Conservation (phyloP, 2,329 filamentous ascomycete genomes). For the Elsinoe batatas region DNA sequence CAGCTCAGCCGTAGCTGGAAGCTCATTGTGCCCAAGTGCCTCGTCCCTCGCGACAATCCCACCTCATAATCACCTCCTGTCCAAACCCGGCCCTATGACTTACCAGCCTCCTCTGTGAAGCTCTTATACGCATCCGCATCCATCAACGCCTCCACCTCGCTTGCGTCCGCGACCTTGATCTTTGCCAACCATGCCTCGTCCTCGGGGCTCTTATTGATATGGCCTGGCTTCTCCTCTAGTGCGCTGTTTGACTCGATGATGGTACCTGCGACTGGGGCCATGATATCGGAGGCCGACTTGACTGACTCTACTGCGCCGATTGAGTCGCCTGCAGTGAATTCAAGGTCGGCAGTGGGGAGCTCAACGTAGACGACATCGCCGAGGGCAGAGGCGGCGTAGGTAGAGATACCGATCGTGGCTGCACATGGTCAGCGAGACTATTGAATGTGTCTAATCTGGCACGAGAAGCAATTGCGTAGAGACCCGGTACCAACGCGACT, state of each 20-base stretch:
- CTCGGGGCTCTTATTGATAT: conserved; percentile 86
- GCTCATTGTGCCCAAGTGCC: not conserved
- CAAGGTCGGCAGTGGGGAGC: conserved; percentile 62
- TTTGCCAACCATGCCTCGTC: conserved; percentile 87
- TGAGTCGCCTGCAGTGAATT: conserved; percentile 65
- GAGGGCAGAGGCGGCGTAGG: conserved; percentile 83
- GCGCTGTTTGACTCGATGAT: conserved; percentile 63
- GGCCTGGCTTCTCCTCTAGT: conserved; percentile 75
- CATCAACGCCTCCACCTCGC: conserved; percentile 70
- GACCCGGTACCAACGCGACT: not conserved
- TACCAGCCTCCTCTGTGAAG: conserved; percentile 50
- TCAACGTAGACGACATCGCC: conserved; percentile 97
- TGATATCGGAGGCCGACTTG: conserved; percentile 96
- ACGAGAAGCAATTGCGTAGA: too few species aligned
- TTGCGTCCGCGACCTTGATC: conserved; percentile 61
- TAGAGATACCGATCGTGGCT: conserved; percentile 72
- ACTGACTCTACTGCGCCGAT: conserved; percentile 96
- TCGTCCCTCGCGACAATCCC: not conserved
- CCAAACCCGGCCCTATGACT: not conserved
- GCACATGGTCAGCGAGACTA: conserved; percentile 11
- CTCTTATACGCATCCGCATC: conserved; percentile 65
- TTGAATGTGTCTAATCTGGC: too few species aligned
- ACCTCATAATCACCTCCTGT: not conserved
- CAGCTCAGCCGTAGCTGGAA: not conserved
- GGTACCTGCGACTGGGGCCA: conserved; percentile 71